A percentile compares a stretch with the other conserved stretches of the same genome.
Conservation (phyloP, 345 rosid species). For the Clausena lansium region DNA sequence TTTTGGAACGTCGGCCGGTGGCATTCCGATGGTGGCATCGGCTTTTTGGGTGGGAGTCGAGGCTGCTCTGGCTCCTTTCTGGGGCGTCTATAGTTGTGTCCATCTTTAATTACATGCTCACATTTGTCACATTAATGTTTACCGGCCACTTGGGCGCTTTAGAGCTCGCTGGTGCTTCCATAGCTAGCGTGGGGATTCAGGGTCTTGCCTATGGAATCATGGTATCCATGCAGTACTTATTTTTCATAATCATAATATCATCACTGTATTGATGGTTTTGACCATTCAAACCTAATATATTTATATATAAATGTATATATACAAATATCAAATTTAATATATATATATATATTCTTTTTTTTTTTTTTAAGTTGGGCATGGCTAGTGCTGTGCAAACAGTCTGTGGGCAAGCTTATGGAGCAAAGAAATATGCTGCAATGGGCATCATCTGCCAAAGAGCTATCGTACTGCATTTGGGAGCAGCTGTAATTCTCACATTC, state of each 20-base stretch:
- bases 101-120: conserved; percentile 73
- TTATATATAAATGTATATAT: no score
- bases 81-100: conserved; percentile 65
- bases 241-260: no score
- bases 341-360: no score
- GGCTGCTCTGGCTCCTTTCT: conserved; percentile 71
- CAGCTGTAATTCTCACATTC: conserved; percentile 63
- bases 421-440: conserved; percentile 60
- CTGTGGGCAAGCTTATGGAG: conserved; percentile 96
- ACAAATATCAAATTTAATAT: neutral
- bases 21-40: conserved; percentile 64
- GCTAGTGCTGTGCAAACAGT: conserved; percentile 93
- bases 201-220: conserved; percentile 95
- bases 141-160: conserved; percentile 65
- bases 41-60: conserved; percentile 72
- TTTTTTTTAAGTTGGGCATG: conserved; percentile 82
- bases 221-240: conserved; percentile 29
- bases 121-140: conserved; percentile 72
- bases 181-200: conserved; percentile 81
- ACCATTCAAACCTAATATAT: no score
- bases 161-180: conserved; percentile 86
- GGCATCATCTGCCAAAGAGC: conserved; percentile 88
- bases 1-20: conserved; percentile 37
- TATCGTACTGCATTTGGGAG: conserved; percentile 66
- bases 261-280: no score